These are phyloP conservation scores for Dryadomyces sulphureus DNA, from an alignment of 2,329 filamentous ascomycete genomes.

Conservation along the genomic window DNA sequence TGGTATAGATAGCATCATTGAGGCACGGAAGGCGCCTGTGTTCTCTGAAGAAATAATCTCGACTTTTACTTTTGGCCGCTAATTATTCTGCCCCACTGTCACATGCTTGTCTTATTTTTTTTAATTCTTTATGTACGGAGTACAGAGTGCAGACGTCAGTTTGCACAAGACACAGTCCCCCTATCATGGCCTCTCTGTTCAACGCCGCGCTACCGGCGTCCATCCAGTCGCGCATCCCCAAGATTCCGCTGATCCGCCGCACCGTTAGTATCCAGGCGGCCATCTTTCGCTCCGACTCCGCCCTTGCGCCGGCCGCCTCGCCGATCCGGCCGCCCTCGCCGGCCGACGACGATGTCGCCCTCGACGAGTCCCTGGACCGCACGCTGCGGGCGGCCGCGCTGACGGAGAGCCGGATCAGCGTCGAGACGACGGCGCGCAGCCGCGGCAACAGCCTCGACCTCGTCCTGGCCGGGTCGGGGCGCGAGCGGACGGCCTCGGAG, in stretches of 20 bases:
- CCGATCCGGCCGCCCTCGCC: neutral
- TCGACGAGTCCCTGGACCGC: neutral
- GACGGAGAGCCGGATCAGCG: neutral
- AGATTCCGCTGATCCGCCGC: constrained; percentile 9
- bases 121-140: neutral
- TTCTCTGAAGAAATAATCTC: neutral
- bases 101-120: neutral
- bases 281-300: constrained; percentile 5
- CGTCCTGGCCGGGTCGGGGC: constrained; percentile 2
- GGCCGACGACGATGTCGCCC: neutral
- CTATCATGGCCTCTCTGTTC: constrained; percentile 9
- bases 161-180: too few relatives aligned
- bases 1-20: neutral
- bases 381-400: neutral
- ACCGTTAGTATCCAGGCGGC: constrained; percentile 5
- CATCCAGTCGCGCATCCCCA: constrained; percentile 12
- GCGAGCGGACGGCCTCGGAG: neutral
- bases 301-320: neutral
- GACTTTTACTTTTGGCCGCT: neutral
- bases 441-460: constrained; percentile 3
- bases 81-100: neutral
- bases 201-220: constrained; percentile 12
- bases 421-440: neutral
- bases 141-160: neutral
- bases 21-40: neutral